Base-by-base conservation (phyloP, 768 basidiomycete genomes). In the Trametes cinnabarina region DNA sequence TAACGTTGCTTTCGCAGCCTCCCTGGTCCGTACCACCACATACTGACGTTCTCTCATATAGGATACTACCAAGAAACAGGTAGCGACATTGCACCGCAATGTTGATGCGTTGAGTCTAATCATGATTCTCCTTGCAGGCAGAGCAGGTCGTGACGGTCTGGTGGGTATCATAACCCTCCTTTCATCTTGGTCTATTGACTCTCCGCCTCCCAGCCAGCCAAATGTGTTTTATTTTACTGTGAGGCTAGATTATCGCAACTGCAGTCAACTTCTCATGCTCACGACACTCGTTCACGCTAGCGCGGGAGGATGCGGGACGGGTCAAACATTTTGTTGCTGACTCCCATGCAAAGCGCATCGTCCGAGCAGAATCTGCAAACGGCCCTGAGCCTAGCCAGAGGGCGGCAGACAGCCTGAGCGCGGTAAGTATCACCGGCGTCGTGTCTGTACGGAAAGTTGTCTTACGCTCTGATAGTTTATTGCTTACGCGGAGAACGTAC, bases 1-100 rank as follows among this genome's bases (percentile, higher is more conserved):
- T 86, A 35, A n/a, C n/a, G n/a, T n/a, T n/a, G n/a, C n/a, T n/a
- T n/a, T n/a, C n/a, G n/a, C n/a, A n/a, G n/a, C n/a, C n/a, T n/a
- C n/a, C n/a, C n/a, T n/a, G n/a, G n/a, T n/a, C n/a, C n/a, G n/a
- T n/a, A n/a, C n/a, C n/a, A n/a, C n/a, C n/a, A n/a, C n/a, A n/a
- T n/a, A n/a, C n/a, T n/a, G n/a, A n/a, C n/a, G n/a, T n/a, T n/a
- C n/a, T n/a, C n/a, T n/a, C n/a, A n/a, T n/a, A 11, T 46, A 90
- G 91, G 90, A 0, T 94, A 86, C 69, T 94, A 94, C 69, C 92
- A 93, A 69, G 92, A 93, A 71, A 92, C 90, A 61, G 90, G 88
- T 85, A 63, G 22, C 23, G n/a, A 23, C 12, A 28, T 10, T 44
- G 19, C 37, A 23, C 30, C 12, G 30, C 30, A 6, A 12, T 6